Base-by-base conservation (phyloP, 1,284 basidiomycete species). In the Cryptococcus sp. region DNA sequence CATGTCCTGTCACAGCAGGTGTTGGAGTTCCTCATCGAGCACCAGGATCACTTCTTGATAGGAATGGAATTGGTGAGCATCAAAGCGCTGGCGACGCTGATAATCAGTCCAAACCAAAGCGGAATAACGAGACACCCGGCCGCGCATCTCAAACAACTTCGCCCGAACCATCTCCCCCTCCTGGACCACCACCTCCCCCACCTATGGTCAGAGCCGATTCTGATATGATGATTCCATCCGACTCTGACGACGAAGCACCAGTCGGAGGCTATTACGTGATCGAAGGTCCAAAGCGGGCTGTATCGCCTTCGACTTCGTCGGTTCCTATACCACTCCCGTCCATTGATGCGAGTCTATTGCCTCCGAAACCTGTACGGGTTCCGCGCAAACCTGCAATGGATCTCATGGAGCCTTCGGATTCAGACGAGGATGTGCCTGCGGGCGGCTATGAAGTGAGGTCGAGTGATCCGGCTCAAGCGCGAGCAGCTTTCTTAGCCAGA, bases 1-100 rank as follows among this genome's bases (percentile, higher is more conserved):
- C 92, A 95, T 78, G 85, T 86, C 25, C 82, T 92, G 6, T 93
- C 89, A 57, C 94, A 97, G 75, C 83, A 85, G 61, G 93, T 98
- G 46, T 84, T 99, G 55, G 92, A 97, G 74, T 98, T 97, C 76
- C 82, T 99, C 56, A 98, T 99, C 69, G 88, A 75, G 23, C 68
- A 78, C 54, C 76, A 79, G 58, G 67, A 75, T 45, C 62, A 72
- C 56, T 76, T 79, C 61, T 60, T 78, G 35, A 57, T 75, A 10
- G 72, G 71, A n/a, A 75, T 77, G 74, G 59, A 74, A 42, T 41
- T 74, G 53, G 76, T 76, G 50, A 61, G 74, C 67, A 6, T 8
- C 16, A 17, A 20, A 16, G 2, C 6, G 6, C 25, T 17, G 38
- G 31, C 31, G 10, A 10, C 48, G 51, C 38, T 54, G 39, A 41